Base-by-base conservation (phyloP, 371 early-diverging fungal genomes). In the Rhizopus delemar region DNA sequence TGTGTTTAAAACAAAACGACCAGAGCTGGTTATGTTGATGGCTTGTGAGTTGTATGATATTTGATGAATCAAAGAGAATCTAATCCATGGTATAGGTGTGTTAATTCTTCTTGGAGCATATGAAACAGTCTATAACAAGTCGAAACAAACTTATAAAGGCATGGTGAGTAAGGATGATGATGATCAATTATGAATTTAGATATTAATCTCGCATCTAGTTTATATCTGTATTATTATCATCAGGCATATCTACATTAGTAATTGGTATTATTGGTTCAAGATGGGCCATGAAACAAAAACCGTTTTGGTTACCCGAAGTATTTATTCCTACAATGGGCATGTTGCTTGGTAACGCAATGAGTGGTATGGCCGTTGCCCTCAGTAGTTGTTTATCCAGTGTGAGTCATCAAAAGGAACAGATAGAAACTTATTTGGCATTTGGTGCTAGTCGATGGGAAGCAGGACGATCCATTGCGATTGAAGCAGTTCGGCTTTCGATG, bases 371-470 rank as follows among this genome's bases (percentile, higher is more conserved):
- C 0, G 78, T 94, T 12, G 92, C 89, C 0, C 59, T 90, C 35
- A 78, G 82, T 41, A 70, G 74, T 32, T 80, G 83, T 39, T 72
- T 91, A 8, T 53, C 61, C 5, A 65, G 63, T 41, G 54, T 69
- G 8, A 45, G 79, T 15, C 76, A 76, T 16, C 75, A 90, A 52
- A 80, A 84, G 51, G 91, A 89, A 31, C 82, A 83, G 15, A 80
- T 92, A 7, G 93, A 94, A 62, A 69, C 82, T 29, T 84, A 83
- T 54, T 70, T 94, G 38, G 62, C 90, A 0, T 86, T 81, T 71
- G 95, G 95, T 5, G 93, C 93, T 3, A 83, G 85, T 2, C 85
- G 93, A 3, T 91, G 89, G 87, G 95, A 94, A 60, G 88, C 91
- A 0, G 82, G 83, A 5, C 77, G 82, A 38, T 87, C 91, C 0